These are phyloP conservation scores for Ophiostoma tasmaniense DNA, from an alignment of 2,329 filamentous ascomycete species.

Conservation along the genomic window DNA sequence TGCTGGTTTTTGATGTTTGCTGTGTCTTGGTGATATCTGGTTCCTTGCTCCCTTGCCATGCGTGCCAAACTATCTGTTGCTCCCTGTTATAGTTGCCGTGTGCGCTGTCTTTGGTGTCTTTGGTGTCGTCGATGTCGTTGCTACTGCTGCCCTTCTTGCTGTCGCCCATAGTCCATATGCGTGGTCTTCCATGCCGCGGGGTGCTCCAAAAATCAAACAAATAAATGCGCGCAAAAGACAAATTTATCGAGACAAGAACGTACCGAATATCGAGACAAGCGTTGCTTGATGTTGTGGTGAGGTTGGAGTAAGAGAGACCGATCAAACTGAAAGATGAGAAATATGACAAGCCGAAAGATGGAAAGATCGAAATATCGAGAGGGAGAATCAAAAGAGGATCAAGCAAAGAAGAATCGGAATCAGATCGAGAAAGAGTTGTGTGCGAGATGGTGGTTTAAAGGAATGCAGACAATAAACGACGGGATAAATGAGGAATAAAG, in stretches of 20 bases:
- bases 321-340: not conserved
- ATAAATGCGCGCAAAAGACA: not conserved
- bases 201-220: not conserved
- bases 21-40: not conserved
- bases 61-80: not conserved
- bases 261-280: not conserved
- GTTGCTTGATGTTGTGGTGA: not conserved
- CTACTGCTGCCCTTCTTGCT: not conserved
- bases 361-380: not conserved
- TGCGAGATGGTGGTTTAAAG: conserved; percentile 1
- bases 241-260: not conserved
- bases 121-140: not conserved
- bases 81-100: not conserved
- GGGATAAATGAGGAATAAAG: not conserved
- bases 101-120: not conserved
- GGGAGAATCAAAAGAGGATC: not conserved
- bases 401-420: not conserved
- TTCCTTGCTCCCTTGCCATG: not conserved
- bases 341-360: too few species aligned
- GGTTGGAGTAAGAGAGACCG: not conserved
- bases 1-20: not conserved
- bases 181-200: not conserved
- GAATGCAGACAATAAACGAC: not conserved
- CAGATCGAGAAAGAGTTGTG: not conserved
- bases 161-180: not conserved